Evolutionary conservation across 2,329 filamentous ascomycete genomes (phyloP), one percentile per base, ranked within the genome.

Genomic region (Myriosclerotinia duriaeana): DNA sequence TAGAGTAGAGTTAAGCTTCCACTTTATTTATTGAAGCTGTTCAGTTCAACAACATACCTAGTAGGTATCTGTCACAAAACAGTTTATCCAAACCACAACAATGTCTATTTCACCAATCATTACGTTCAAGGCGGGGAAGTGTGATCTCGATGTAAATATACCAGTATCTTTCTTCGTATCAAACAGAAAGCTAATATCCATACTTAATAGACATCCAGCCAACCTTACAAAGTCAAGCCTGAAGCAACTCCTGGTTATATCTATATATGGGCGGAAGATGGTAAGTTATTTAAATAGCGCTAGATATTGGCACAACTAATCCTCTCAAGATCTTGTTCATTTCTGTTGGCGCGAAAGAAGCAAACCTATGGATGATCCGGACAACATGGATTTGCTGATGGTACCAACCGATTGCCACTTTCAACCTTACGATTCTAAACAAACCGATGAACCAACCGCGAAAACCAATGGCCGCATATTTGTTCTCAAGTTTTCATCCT

Each of bases 61-160:
- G 26, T 26, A 26, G 26, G 40, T 53, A 26, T n/a, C n/a, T 58
- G 46, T 58, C 38, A 55, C 30, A 34, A 59, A 59, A 64, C 56
- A 61, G 40, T 17, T 40, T 34, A 22, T 46, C 64, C 26, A 67
- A 60, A 70, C 53, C 58, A 68, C 62, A 72, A 81, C 69, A 71
- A 97, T 97, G 93, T 92, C 93, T 70, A 88, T 92, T 79, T 78
- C 84, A 72, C 93, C 94, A 42, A 85, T 97, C 76, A 93, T 98
- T 78, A 96, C 93, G 20, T 98, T 98, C 85, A 97, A 97, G 84
- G 94, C 94, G 71, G 94, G 94, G 78, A 87, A 86, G 78, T 98
- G 94, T 80, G 88, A 95, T 64, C 78, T 94, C 69, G 89, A 93
- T 78, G 93, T 96, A 81, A 76, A 89, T 83, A 67, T 54, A 72